phyloP scores from a whole-genome alignment of 345 rosid genomes.

The Eucalyptus brandiana region DNA sequence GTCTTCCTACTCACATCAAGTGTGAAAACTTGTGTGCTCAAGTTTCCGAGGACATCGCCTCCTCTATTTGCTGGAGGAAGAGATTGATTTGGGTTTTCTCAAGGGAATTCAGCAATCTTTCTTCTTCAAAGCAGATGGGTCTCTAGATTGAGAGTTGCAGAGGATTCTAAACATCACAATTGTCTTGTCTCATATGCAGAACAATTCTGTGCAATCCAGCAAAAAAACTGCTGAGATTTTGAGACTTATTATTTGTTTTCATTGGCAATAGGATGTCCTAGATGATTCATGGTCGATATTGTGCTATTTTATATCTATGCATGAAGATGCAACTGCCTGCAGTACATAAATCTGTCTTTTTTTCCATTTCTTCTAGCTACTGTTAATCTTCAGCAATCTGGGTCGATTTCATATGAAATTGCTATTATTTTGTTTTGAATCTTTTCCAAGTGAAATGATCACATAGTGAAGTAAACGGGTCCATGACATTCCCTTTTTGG shows the following conservation, averaged over 20 bases:
- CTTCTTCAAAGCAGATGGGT: background rate
- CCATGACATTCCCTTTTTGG: background rate
- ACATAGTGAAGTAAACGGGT: background rate
- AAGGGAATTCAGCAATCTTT: background rate
- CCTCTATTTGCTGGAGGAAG: background rate
- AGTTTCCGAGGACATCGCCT: background rate
- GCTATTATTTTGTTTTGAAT: background rate
- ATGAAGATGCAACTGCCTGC: background rate
- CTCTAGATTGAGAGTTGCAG: background rate
- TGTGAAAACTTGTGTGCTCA: background rate
- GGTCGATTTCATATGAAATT: background rate
- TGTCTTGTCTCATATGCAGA: background rate
- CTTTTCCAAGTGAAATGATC: background rate
- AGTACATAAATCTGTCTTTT: background rate
- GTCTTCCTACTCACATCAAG: background rate
- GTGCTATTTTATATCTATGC: background rate
- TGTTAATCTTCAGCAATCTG: background rate
- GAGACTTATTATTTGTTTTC: background rate
- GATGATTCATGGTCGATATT: background rate
- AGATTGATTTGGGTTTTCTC: background rate
- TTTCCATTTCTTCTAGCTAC: background rate
- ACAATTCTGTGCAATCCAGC: background rate
- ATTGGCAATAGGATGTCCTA: background rate
- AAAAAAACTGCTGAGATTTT: background rate
- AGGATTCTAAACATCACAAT: background rate